These are phyloP conservation scores for Ceratobasidium sp. DNA, from an alignment of 1,284 basidiomycete species.

Conservation along the genomic window DNA sequence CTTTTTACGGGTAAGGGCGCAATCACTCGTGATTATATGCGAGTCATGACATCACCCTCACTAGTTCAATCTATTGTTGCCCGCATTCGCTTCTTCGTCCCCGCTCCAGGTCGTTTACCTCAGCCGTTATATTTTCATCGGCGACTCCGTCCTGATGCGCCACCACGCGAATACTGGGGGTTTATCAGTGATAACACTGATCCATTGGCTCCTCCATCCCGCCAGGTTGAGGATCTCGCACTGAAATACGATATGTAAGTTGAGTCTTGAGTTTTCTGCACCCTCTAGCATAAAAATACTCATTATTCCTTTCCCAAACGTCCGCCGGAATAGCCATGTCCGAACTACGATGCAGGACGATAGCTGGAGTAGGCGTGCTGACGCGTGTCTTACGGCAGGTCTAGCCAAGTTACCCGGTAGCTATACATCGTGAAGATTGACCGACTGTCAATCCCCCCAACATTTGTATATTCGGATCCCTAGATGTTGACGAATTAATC, in stretches of 20 bases:
- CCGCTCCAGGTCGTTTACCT: not conserved
- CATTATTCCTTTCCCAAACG: no score
- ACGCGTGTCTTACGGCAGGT: not conserved
- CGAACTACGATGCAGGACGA: slow-evolving; percentile 12
- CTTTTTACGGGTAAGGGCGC: slow-evolving; percentile 4
- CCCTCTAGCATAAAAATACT: no score
- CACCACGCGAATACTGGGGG: slow-evolving; percentile 29
- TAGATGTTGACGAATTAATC: no score
- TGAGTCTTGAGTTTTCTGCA: no score
- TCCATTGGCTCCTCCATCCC: slow-evolving; percentile 5
- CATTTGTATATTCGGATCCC: no score
- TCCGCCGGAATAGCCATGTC: slow-evolving; percentile 6
- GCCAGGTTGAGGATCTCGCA: slow-evolving; percentile 3
- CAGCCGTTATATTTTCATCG: slow-evolving; percentile 20
- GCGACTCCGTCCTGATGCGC: not conserved
- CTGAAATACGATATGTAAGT: slow-evolving; percentile 24
- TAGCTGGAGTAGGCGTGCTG: slow-evolving; percentile 9
- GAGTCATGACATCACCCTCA: not conserved
- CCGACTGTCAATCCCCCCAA: no score
- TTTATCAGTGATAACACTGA: slow-evolving; percentile 24
- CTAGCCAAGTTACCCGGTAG: slow-evolving; percentile 11
- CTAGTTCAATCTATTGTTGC: slow-evolving; percentile 25
- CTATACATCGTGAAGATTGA: not conserved
- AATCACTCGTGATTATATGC: not conserved
- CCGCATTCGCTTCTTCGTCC: slow-evolving; percentile 21